Percentiles rank a stretch among this genome's conserved stretches.
phyloP scores from a whole-genome alignment of 805 yeast species.

The Pichia gijzeniarum region DNA sequence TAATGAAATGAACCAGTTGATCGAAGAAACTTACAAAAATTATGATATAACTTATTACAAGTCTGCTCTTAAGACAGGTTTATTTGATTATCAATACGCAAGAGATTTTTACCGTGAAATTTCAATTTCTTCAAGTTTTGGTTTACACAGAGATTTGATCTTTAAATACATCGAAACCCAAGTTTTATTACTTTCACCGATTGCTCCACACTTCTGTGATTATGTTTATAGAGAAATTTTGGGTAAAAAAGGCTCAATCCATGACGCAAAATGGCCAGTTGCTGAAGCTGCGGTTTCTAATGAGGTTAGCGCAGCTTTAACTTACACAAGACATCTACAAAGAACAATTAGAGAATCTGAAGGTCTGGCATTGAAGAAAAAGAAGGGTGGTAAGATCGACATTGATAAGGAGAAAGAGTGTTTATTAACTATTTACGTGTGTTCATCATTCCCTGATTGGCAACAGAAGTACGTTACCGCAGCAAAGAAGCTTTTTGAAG shows the following conservation, averaged over 20 bases:
- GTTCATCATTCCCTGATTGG: constrained; percentile 75
- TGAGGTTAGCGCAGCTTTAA: constrained; percentile 59
- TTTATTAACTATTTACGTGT: constrained; percentile 63
- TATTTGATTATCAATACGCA: constrained; percentile 90
- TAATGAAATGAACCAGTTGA: constrained; percentile 82
- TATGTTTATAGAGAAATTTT: constrained; percentile 80
- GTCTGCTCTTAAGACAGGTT: constrained; percentile 81
- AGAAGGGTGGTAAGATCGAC: constrained; percentile 79
- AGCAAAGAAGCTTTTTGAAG: constrained; percentile 69
- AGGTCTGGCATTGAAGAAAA: constrained; percentile 74
- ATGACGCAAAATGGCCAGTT: constrained; percentile 72
- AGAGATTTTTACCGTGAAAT: constrained; percentile 95
- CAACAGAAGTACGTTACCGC: constrained; percentile 55
- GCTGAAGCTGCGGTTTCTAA: constrained; percentile 60
- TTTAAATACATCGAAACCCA: constrained; percentile 81
- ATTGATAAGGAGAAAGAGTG: constrained; percentile 72
- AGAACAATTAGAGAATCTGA: constrained; percentile 91
- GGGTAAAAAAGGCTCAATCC: constrained; percentile 59
- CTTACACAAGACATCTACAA: constrained; percentile 69
- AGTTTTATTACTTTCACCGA: constrained; percentile 77
- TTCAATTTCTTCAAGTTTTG: constrained; percentile 37
- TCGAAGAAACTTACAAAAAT: constrained; percentile 65
- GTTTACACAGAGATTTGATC: constrained; percentile 81
- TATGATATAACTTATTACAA: constrained; percentile 75
- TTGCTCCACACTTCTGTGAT: constrained; percentile 95